Evolutionary conservation across 1,139 yeast species (phyloP).

Genomic region (Suhomyces kunorum): DNA sequence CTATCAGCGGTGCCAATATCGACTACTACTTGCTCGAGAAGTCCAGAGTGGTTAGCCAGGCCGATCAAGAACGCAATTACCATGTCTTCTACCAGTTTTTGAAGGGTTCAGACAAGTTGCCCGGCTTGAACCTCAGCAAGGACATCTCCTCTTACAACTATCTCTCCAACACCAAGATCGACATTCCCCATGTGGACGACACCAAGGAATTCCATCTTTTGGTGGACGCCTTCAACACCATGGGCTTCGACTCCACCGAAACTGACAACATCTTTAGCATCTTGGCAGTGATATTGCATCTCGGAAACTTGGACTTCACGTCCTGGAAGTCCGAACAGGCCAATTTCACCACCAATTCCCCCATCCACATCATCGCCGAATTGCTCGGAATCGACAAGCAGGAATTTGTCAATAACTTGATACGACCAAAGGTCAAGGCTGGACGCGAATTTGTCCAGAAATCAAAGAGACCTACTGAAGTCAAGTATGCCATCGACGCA

Average conservation of each 20-base stretch:
- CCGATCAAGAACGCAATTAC: conserved; percentile 78
- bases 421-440: conserved; percentile 86
- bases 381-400: conserved; percentile 64
- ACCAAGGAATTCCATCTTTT: conserved; percentile 62
- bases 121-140: conserved; percentile 49
- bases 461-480: conserved; percentile 78
- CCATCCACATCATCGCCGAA: conserved; percentile 57
- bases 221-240: conserved; percentile 64
- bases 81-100: conserved; percentile 90
- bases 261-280: conserved; percentile 61
- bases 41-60: conserved; percentile 87
- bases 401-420: conserved; percentile 56
- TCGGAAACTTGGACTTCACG: conserved; percentile 81
- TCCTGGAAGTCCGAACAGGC: conserved; percentile 83
- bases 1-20: conserved; percentile 84
- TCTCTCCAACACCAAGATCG: conserved; percentile 52
- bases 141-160: conserved; percentile 56
- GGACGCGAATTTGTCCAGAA: conserved; percentile 86
- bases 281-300: conserved; percentile 75
- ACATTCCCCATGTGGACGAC: conserved; percentile 76
- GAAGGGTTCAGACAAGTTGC: conserved; percentile 60
- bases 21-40: conserved; percentile 95
- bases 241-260: conserved; percentile 66
- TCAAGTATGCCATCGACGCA: conserved; percentile 80
- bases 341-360: conserved; percentile 54